These are phyloP conservation scores for Brassica carinata DNA, from an alignment of 345 rosid genomes.

Conservation along the genomic window DNA sequence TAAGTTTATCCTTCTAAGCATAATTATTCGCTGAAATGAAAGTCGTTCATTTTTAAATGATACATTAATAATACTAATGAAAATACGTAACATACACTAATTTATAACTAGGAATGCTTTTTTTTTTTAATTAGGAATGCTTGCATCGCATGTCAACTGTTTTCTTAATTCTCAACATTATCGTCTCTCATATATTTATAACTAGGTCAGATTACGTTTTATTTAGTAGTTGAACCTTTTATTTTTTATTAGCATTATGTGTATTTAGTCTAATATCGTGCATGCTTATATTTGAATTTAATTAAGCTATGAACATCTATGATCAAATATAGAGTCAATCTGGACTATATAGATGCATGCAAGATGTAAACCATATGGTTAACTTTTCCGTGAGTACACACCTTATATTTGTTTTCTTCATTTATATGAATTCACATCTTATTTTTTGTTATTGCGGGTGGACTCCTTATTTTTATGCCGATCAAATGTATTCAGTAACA, in stretches of 20 bases:
- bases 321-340: background rate
- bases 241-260: background rate
- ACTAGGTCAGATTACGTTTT: background rate
- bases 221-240: background rate
- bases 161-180: background rate
- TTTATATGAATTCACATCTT: background rate
- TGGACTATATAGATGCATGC: background rate
- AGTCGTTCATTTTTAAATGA: background rate
- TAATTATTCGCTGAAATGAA: too few species aligned
- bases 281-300: background rate
- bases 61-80: background rate
- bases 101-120: background rate
- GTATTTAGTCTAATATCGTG: background rate
- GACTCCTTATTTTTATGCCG: background rate
- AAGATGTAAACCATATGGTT: background rate
- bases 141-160: constrained; percentile 14
- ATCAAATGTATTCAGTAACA: constrained; percentile 1
- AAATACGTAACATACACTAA: background rate
- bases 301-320: background rate
- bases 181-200: background rate
- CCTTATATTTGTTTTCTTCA: background rate
- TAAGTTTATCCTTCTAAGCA: background rate
- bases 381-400: background rate
- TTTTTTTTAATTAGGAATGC: background rate
- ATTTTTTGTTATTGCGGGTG: background rate